A percentile compares a stretch with the other conserved stretches of the same genome.
phyloP scores from a whole-genome alignment of 116 monocot genomes.

The Zostera marina region DNA sequence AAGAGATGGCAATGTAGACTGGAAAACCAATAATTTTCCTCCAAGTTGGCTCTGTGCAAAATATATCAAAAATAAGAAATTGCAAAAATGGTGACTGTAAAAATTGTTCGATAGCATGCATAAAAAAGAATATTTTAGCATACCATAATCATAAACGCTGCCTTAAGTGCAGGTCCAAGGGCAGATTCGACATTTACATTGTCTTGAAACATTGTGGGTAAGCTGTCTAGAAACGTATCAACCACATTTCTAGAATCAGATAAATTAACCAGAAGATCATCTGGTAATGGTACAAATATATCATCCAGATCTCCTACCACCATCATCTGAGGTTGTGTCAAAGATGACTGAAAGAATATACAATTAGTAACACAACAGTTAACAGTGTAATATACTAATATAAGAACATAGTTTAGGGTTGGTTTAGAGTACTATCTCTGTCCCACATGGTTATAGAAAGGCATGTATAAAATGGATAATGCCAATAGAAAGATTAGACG shows the following conservation, averaged over 20 bases:
- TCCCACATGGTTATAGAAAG: no score
- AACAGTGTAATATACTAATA: not conserved
- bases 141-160: constrained; percentile 97
- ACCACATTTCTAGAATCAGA: constrained; percentile 89
- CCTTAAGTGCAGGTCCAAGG: constrained; percentile 87
- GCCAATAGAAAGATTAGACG: no score
- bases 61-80: not conserved
- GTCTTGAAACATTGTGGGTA: constrained; percentile 81
- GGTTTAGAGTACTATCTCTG: no score
- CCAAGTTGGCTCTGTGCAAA: constrained; percentile 74
- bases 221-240: constrained; percentile 87
- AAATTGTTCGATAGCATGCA: not conserved
- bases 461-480: no score
- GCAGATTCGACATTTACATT: constrained; percentile 91
- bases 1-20: constrained; percentile 84
- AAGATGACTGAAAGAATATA: constrained; percentile 55
- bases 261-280: constrained; percentile 96
- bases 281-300: constrained; percentile 86
- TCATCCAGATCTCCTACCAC: constrained; percentile 93
- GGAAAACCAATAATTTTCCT: constrained; percentile 81
- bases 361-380: not conserved
- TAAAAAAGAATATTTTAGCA: not conserved
- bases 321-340: constrained; percentile 98
- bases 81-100: not conserved
- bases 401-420: no score